Conservation (phyloP, 192 early-diverging fungal genomes). For the Geranomyces michiganensis region DNA sequence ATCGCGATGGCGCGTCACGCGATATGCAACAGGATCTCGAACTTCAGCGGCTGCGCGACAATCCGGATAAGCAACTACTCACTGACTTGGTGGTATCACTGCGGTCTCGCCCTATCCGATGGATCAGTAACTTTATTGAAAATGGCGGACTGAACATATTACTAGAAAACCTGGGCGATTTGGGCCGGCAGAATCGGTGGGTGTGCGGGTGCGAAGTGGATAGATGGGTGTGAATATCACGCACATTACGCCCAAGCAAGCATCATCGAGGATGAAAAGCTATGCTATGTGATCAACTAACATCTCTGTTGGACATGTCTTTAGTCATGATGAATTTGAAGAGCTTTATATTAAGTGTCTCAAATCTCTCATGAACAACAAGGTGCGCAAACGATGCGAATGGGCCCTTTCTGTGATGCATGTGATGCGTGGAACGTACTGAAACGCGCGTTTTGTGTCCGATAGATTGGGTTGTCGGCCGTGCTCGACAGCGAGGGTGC, state of each 20-base stretch:
- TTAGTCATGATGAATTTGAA: constrained; percentile 55
- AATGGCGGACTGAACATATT: constrained; percentile 55
- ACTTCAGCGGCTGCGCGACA: constrained; percentile 44
- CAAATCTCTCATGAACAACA: constrained; percentile 63
- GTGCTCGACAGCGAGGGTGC: constrained; percentile 49
- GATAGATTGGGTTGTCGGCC: constrained; percentile 51
- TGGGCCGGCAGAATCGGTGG: constrained; percentile 46
- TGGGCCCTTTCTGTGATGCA: background rate
- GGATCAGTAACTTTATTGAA: constrained; percentile 59
- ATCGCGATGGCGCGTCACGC: constrained; percentile 41
- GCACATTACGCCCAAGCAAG: background rate
- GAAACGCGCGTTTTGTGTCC: background rate
- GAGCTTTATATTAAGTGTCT: constrained; percentile 61
- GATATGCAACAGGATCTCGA: constrained; percentile 49
- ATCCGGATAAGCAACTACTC: constrained; percentile 44
- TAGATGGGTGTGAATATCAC: background rate
- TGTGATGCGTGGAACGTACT: no score
- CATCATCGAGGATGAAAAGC: no score
- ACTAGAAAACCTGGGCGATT: constrained; percentile 43
- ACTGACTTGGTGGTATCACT: constrained; percentile 49
- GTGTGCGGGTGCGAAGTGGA: background rate
- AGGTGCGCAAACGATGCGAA: constrained; percentile 19
- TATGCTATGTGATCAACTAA: background rate
- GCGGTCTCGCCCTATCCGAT: constrained; percentile 54
- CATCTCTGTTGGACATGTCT: background rate